Evolutionary conservation across 306 rosid genomes (phyloP).

Genomic region (Acacia acuminata): DNA sequence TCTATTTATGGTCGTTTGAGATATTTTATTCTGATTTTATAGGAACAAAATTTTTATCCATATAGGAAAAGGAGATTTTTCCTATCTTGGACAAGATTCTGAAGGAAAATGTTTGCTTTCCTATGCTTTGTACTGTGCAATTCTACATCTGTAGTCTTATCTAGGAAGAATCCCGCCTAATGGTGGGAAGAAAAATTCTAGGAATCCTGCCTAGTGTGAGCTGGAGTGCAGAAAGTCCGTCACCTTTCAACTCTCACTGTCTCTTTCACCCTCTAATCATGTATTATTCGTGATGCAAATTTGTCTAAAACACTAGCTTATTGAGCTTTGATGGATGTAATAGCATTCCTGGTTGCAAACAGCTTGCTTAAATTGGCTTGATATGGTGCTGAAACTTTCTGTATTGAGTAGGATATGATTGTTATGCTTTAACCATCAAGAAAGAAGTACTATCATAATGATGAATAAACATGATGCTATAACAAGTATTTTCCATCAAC

Average conservation of each 20-base stretch:
- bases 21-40: background rate
- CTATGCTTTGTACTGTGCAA: background rate
- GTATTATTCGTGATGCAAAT: conserved; percentile 12
- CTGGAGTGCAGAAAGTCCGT: conserved; percentile 31
- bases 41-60: background rate
- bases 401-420: background rate
- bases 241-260: conserved; percentile 28
- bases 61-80: background rate
- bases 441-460: background rate
- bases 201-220: conserved; percentile 3
- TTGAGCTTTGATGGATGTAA: conserved; percentile 18
- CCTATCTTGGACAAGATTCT: background rate
- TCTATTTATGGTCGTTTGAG: background rate
- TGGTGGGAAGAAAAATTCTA: background rate
- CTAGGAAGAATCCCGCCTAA: background rate
- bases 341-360: background rate
- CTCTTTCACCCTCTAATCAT: conserved; percentile 15
- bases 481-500: background rate
- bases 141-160: background rate
- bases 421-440: background rate
- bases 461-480: background rate
- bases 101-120: background rate
- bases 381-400: background rate
- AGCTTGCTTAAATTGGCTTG: background rate
- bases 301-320: background rate